phyloP scores from a whole-genome alignment of 495 filamentous ascomycete genomes.

The Podospora anserina region DNA sequence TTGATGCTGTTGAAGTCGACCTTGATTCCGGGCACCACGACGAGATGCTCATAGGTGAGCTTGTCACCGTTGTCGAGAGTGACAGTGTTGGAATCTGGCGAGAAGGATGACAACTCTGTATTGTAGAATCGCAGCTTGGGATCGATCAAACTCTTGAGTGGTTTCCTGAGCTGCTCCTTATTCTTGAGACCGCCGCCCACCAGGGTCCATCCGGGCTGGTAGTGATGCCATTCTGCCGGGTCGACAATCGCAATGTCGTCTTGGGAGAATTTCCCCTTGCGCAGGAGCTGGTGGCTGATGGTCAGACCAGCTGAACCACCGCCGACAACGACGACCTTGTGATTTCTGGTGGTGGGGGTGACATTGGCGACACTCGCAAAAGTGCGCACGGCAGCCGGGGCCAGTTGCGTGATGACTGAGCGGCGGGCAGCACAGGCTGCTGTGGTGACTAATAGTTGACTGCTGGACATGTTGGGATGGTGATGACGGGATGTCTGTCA shows the following conservation, averaged over 20 bases:
- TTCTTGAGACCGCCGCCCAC: constrained; percentile 62
- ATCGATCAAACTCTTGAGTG: constrained; percentile 52
- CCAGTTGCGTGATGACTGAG: neutral
- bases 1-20: constrained; percentile 55
- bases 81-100: constrained; percentile 57
- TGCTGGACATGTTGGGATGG: constrained; percentile 13
- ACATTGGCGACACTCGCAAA: constrained; percentile 42
- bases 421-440: constrained; percentile 1
- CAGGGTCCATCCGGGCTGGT: constrained; percentile 70
- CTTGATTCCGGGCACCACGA: constrained; percentile 61
- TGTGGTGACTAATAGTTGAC: constrained; percentile 14
- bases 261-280: constrained; percentile 50
- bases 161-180: constrained; percentile 52
- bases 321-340: constrained; percentile 64
- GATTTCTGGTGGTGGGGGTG: constrained; percentile 36
- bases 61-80: constrained; percentile 57
- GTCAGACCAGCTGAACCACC: constrained; percentile 60
- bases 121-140: constrained; percentile 62
- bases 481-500: neutral
- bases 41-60: constrained; percentile 60
- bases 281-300: constrained; percentile 62
- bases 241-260: constrained; percentile 67
- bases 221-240: constrained; percentile 62
- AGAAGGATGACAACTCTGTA: constrained; percentile 48
- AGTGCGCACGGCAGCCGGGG: constrained; percentile 13